These are phyloP conservation scores for Sophora flavescens DNA, from an alignment of 306 rosid species.

Conservation along the genomic window DNA sequence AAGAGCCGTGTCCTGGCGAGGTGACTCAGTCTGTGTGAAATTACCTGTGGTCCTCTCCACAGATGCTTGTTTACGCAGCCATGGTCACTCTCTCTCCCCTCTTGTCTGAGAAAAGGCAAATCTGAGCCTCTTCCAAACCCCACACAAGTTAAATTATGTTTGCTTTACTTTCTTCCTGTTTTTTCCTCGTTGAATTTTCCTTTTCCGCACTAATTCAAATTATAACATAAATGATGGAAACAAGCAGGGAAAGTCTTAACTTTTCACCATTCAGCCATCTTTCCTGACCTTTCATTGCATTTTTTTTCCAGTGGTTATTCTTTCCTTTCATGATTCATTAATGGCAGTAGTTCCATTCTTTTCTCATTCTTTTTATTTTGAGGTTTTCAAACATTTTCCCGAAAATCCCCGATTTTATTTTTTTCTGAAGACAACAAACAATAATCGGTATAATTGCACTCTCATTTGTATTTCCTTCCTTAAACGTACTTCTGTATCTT, in stretches of 20 bases:
- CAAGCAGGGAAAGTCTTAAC: neutral
- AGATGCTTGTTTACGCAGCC: slow-evolving; percentile 41
- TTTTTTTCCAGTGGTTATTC: neutral
- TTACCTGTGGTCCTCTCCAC: slow-evolving; percentile 2
- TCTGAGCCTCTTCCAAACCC: slow-evolving; percentile 46
- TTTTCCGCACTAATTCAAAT: neutral
- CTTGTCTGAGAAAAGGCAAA: slow-evolving; percentile 47
- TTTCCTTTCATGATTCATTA: neutral
- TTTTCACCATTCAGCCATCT: neutral
- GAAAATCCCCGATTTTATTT: neutral
- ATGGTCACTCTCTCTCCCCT: neutral
- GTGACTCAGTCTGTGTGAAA: slow-evolving; percentile 14
- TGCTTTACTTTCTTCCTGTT: neutral
- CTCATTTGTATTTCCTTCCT: neutral
- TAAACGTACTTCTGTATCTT: neutral
- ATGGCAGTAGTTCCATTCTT: neutral
- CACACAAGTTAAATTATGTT: neutral
- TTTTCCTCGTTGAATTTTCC: neutral
- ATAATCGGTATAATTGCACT: neutral
- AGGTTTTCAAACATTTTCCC: neutral
- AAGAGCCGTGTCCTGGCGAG: slow-evolving; percentile 36
- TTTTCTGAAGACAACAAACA: neutral
- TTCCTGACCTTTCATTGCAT: neutral
- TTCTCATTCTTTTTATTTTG: neutral
- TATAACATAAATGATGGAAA: neutral